Evolutionary conservation across 768 basidiomycete species (phyloP), one percentile per base, ranked within the genome.

Genomic region (Daedaleopsis sinensis): DNA sequence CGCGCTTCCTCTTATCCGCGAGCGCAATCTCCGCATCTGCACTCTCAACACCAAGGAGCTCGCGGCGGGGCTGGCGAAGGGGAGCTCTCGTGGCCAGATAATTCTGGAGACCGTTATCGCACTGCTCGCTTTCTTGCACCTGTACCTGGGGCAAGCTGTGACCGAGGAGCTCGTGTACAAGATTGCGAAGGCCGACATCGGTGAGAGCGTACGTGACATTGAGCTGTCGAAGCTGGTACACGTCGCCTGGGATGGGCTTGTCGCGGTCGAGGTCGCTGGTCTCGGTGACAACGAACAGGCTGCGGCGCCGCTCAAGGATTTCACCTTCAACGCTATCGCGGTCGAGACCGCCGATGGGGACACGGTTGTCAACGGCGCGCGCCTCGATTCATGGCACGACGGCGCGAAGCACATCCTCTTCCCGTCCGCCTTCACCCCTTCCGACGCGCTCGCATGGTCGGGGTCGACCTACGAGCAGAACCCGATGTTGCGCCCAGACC

Each of bases 391-490:
- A 9, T 93, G 92, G 90, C 91, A 96, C 67, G 87, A 90, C 62
- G 91, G 89, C 3, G 93, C 93, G 16, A 93, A 92, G 67, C 93
- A 96, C 68, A 74, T 98, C 36, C 77, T 98, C 53, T 98, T 97
- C 84, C 88, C 91, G 37, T 82, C 89, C 43, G 87, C 89, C 18
- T 96, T 92, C 76, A 76, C 83, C 16, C 84, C 88, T 9, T 73
- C 80, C 21, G 67, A 72, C 21, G 71, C 24, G 11, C 42, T 73
- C 44, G 75, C 78, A 27, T 58, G 27, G 27, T 32, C 67, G 11
- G 59, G 70, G 4, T 57, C 72, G 2, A 68, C 75, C 6, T 70
- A 70, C 44, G 81, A 83, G 13, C 85, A 86, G 66, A 80, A 89
- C 59, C 87, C 90, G 15, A 79, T 87, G 5, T 78, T 96, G 36